Evolutionary conservation across 202 grass and related monocot species (phyloP).

Genomic region (Digitaria exilis): DNA sequence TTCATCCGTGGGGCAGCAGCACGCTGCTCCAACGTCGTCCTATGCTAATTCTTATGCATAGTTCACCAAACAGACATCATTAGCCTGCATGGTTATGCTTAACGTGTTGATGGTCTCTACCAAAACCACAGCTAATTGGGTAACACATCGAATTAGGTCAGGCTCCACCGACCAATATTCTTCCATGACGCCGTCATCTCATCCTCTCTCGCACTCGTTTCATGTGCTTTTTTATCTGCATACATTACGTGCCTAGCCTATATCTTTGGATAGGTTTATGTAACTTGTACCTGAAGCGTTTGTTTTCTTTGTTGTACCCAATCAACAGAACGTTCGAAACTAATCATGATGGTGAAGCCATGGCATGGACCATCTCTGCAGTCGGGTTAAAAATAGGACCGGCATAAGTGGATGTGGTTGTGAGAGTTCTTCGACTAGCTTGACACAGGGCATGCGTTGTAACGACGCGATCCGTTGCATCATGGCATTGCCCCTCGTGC

Average conservation of each 20-base stretch:
- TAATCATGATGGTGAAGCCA: neutral
- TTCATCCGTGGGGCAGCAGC: neutral
- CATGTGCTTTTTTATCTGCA: slow-evolving; percentile 1
- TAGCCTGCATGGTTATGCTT: neutral
- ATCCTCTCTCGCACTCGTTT: neutral
- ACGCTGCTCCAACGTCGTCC: neutral
- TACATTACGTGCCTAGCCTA: neutral
- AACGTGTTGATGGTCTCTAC: slow-evolving; percentile 27
- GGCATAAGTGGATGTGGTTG: neutral
- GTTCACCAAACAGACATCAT: neutral
- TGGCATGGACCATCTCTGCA: slow-evolving; percentile 9
- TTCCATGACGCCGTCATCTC: neutral
- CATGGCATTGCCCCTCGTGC: slow-evolving; percentile 14
- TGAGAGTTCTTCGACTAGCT: slow-evolving; percentile 10
- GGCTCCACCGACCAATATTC: slow-evolving; percentile 32
- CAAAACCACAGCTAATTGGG: slow-evolving; percentile 28
- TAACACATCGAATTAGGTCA: slow-evolving; percentile 4
- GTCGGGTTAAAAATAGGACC: neutral
- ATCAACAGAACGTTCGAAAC: neutral
- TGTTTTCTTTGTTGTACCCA: slow-evolving; percentile 1
- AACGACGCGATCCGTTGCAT: slow-evolving; percentile 1
- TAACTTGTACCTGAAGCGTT: slow-evolving; percentile 40
- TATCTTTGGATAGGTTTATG: neutral
- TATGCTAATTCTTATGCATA: neutral
- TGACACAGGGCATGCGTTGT: slow-evolving; percentile 19